Evolutionary conservation across 768 basidiomycete genomes (phyloP), one percentile per base, ranked within the genome.

Genomic region (Mycena rebaudengoi): DNA sequence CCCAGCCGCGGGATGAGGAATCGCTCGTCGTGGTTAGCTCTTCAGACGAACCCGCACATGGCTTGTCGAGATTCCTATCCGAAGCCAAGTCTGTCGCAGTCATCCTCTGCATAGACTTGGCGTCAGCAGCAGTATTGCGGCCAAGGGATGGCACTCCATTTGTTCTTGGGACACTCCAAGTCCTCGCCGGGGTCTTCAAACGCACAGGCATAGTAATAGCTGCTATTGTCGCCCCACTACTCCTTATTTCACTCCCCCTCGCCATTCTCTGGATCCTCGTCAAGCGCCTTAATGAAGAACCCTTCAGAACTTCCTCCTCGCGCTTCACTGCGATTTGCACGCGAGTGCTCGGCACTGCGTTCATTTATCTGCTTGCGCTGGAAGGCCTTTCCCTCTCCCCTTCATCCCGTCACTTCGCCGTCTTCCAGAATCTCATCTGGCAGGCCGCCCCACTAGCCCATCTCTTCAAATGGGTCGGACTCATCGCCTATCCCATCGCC

Each of bases 241-340:
- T 62, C 26, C n/a, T 62, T 20, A 20, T 40, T 33, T 29, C 13
- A 14, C 10, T 39, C 44, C 60, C 60, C 1, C 60, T 62, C 43
- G 3, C 55, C 33, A 48, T 62, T n/a, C 25, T 55, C 12, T 62
- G 43, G 52, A 18, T 46, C 33, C 21, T 55, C 20, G 43, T 21
- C 7, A 43, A 40, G 33, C 60, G 60, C 1, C 44, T 62, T 28
- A 40, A 41, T 23, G 52, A 54, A 33, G 52, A 62, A 23, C 51
- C 51, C 6, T 18, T 37, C 52, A 54, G 49, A 23, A 25, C 14
- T n/a, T n/a, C 25, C 8, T 62, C 52, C 52, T 3, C 23, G 21
- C 21, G 25, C 14, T 12, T n/a, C 5, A 55, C 26, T n/a, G 5
- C 44, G 28, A 2, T 23, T 14, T 35, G 23, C 50, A 51, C 35